Evolutionary conservation across 768 basidiomycete species (phyloP).

Genomic region (Hypholoma fasciculare): DNA sequence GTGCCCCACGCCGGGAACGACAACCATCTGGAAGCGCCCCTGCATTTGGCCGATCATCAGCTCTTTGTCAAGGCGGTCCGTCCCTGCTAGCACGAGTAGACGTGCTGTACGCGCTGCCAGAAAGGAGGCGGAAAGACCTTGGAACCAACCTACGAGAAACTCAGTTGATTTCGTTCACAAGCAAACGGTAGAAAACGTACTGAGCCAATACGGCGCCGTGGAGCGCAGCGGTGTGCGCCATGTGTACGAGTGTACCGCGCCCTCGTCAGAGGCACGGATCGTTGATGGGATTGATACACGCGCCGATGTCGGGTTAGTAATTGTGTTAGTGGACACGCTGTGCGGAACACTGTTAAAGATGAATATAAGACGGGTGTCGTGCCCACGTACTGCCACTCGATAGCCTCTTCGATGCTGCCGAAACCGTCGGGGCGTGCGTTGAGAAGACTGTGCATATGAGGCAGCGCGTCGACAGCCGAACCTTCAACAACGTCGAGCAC

Average conservation of each 20-base stretch:
- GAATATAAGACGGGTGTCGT: background rate
- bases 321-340: slow-evolving; percentile 79
- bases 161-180: no score
- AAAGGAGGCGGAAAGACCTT: slow-evolving; percentile 77
- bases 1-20: slow-evolving; percentile 87
- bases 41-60: slow-evolving; percentile 98
- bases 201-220: slow-evolving; percentile 89
- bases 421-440: slow-evolving; percentile 87
- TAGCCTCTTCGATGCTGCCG: slow-evolving; percentile 76
- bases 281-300: slow-evolving; percentile 87
- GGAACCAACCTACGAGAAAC: slow-evolving; percentile 99
- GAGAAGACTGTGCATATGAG: slow-evolving; percentile 88
- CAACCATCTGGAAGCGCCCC: slow-evolving; percentile 92
- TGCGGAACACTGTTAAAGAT: background rate
- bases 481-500: slow-evolving; percentile 93
- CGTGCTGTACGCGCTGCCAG: slow-evolving; percentile 77
- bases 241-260: slow-evolving; percentile 43
- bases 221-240: slow-evolving; percentile 87
- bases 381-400: slow-evolving; percentile 91
- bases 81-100: slow-evolving; percentile 87
- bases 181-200: slow-evolving; percentile 51
- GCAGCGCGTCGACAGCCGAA: slow-evolving; percentile 92
- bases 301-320: slow-evolving; percentile 81
- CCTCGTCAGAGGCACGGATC: slow-evolving; percentile 47
- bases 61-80: slow-evolving; percentile 89